phyloP scores from a whole-genome alignment of 2,329 filamentous ascomycete genomes.

The Alternaria solani region DNA sequence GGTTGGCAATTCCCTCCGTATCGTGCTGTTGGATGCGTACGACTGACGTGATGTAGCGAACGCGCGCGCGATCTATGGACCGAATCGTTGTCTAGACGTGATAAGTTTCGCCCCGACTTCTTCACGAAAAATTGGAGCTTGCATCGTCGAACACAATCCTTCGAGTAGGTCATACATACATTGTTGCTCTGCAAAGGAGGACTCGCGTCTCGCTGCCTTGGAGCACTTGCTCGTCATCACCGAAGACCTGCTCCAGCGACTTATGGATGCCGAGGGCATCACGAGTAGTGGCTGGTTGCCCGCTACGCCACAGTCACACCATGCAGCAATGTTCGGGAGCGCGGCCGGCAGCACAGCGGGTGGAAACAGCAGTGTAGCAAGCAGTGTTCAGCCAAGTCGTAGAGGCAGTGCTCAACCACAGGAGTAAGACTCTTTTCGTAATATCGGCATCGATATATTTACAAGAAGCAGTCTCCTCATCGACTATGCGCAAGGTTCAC shows the following conservation, averaged over 20 bases:
- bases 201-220: constrained; percentile 39
- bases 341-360: constrained; percentile 21
- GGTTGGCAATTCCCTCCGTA: constrained; percentile 22
- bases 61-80: constrained; percentile 47
- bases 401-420: constrained; percentile 37
- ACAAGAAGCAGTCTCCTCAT: constrained; percentile 9
- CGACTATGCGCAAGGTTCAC: constrained; percentile 11
- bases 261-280: constrained; percentile 46
- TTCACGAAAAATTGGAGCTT: constrained; percentile 45
- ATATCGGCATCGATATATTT: not conserved
- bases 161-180: constrained; percentile 47
- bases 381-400: constrained; percentile 31
- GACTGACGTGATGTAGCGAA: constrained; percentile 34
- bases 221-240: constrained; percentile 49
- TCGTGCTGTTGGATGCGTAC: not conserved
- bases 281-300: constrained; percentile 48
- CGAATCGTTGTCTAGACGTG: constrained; percentile 47
- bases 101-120: constrained; percentile 47
- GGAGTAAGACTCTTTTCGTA: constrained; percentile 28
- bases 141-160: constrained; percentile 49
- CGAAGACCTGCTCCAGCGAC: constrained; percentile 44
- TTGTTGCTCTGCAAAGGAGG: constrained; percentile 45
- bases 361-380: constrained; percentile 33
- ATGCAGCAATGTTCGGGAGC: constrained; percentile 39
- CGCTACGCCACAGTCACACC: constrained; percentile 42